Conservation (phyloP, 2,329 filamentous ascomycete genomes). For the Zalaria sp. region DNA sequence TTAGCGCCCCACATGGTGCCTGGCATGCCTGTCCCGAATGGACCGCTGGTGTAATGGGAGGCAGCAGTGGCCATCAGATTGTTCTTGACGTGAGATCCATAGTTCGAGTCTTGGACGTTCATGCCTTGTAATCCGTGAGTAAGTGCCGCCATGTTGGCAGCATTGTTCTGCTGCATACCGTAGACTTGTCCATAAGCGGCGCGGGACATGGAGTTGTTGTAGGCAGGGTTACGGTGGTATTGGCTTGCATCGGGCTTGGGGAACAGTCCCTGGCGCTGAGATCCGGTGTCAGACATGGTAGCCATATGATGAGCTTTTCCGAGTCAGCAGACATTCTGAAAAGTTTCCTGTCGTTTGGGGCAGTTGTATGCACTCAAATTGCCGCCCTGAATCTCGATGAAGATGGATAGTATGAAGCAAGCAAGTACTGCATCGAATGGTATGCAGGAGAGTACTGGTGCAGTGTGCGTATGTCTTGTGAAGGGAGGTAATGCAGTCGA, state of each 20-base stretch:
- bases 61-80: constrained; percentile 14
- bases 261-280: constrained; percentile 13
- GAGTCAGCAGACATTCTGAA: too few relatives aligned
- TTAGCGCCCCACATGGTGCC: constrained; percentile 16
- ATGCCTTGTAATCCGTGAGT: constrained; percentile 26
- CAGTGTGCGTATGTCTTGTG: too few relatives aligned
- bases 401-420: too few relatives aligned
- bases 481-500: too few relatives aligned
- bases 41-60: constrained; percentile 14
- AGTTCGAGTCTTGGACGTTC: constrained; percentile 20
- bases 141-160: constrained; percentile 19
- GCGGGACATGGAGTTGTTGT: constrained; percentile 13
- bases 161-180: constrained; percentile 16
- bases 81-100: constrained; percentile 20
- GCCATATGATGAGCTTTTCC: constrained; percentile 8
- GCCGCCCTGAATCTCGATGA: too few relatives aligned
- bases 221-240: constrained; percentile 15
- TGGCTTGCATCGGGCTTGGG: constrained; percentile 7
- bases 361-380: too few relatives aligned
- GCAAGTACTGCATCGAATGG: too few relatives aligned
- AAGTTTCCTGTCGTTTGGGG: too few relatives aligned
- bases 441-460: too few relatives aligned
- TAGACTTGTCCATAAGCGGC: constrained; percentile 20
- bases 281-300: constrained; percentile 18
- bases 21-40: constrained; percentile 14